Conservation (phyloP, 2,329 filamentous ascomycete genomes). For the Blastomyces percursus region DNA sequence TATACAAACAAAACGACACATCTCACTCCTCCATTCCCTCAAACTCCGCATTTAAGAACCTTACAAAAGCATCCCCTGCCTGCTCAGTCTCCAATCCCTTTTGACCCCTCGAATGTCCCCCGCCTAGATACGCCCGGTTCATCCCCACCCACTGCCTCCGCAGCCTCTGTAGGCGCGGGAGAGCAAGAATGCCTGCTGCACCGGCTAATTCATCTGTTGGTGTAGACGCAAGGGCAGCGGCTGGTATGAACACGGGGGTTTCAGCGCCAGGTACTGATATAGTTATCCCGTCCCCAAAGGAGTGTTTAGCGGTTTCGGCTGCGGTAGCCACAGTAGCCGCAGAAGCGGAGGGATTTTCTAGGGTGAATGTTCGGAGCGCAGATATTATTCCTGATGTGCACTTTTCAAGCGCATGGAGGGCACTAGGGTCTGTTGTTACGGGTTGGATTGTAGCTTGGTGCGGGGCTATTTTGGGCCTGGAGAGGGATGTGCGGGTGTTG, state of each 20-base stretch:
- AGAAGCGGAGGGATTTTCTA: slow-evolving; percentile 29
- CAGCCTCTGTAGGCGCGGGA: slow-evolving; percentile 35
- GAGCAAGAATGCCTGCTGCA: slow-evolving; percentile 30
- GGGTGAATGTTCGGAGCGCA: slow-evolving; percentile 33
- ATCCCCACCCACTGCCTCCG: slow-evolving; percentile 38
- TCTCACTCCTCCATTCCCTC: slow-evolving; percentile 18
- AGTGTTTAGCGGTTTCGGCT: background rate
- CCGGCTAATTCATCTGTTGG: slow-evolving; percentile 35
- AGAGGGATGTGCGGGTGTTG: slow-evolving; percentile 9
- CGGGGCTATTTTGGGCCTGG: slow-evolving; percentile 16
- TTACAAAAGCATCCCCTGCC: slow-evolving; percentile 36
- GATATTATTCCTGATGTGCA: slow-evolving; percentile 32
- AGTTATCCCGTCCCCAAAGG: slow-evolving; percentile 20
- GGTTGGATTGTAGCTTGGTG: slow-evolving; percentile 37
- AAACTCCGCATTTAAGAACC: slow-evolving; percentile 37
- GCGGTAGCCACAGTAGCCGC: slow-evolving; percentile 12
- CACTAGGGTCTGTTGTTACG: slow-evolving; percentile 28
- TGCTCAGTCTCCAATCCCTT: slow-evolving; percentile 26
- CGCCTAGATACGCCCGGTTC: slow-evolving; percentile 32
- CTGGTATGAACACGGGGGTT: slow-evolving; percentile 27
- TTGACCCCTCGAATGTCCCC: slow-evolving; percentile 26
- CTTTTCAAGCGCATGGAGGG: slow-evolving; percentile 36
- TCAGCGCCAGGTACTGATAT: slow-evolving; percentile 26
- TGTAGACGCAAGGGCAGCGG: slow-evolving; percentile 26
- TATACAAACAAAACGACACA: background rate